phyloP scores from a whole-genome alignment of 1,139 yeast genomes.

The Nakaseomyces kungkrabaensis region DNA sequence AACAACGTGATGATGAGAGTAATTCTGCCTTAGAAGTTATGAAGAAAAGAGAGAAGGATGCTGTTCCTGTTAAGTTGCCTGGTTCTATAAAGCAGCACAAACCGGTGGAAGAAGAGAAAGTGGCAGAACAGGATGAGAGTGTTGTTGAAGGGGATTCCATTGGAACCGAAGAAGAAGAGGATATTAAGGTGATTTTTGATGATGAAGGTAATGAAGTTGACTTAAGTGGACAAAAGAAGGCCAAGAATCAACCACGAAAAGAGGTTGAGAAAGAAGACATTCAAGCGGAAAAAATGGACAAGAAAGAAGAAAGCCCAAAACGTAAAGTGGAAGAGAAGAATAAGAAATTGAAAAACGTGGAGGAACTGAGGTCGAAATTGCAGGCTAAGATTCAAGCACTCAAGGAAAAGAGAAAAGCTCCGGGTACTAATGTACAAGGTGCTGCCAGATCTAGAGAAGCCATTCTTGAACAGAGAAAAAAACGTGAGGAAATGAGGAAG shows the following conservation, averaged over 20 bases:
- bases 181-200: conserved; percentile 51
- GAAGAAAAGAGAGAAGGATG: conserved; percentile 46
- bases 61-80: conserved; percentile 53
- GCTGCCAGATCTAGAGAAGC: conserved; percentile 78
- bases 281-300: conserved; percentile 7
- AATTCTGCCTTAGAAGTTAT: conserved; percentile 61
- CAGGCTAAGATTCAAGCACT: conserved; percentile 60
- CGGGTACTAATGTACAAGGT: conserved; percentile 70
- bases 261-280: conserved; percentile 8
- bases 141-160: conserved; percentile 13
- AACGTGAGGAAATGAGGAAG: conserved; percentile 32
- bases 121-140: conserved; percentile 5
- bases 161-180: conserved; percentile 29
- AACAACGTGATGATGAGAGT: conserved; percentile 39
- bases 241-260: not conserved
- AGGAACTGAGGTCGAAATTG: conserved; percentile 59
- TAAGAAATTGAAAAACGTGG: conserved; percentile 46
- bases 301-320: conserved; percentile 9
- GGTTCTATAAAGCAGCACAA: conserved; percentile 23
- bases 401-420: conserved; percentile 82
- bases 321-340: conserved; percentile 22
- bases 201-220: conserved; percentile 62
- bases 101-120: conserved; percentile 11
- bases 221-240: not conserved
- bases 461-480: conserved; percentile 49